Base-by-base conservation (phyloP, 2,329 filamentous ascomycete species). In the Orbilia ellipsospora region DNA sequence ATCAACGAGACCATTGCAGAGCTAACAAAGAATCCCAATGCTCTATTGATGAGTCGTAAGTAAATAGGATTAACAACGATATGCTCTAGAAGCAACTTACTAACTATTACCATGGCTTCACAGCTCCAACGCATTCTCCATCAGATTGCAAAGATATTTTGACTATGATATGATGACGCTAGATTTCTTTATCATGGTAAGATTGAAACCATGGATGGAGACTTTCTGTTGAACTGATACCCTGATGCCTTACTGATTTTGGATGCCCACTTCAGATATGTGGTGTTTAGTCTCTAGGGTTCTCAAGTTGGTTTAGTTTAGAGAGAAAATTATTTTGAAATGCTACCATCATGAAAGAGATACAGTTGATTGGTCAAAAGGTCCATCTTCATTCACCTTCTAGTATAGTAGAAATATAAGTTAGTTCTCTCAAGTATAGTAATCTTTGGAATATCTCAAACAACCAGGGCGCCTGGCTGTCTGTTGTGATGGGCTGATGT, bases 1-100 rank as follows among this genome's bases (percentile, higher is more conserved):
- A 75, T 69, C 26, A 69, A 69, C 40, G 72, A 75, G 23, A 61
- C 64, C 2, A 75, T 75, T 18, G 72, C 59, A 8, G 72, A 75
- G 31, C 18, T 75, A 26, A 75, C 72, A 0, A 64, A 69, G 13
- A 69, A 69, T 23, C 72, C 72, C 4, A 65, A 44, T 20, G 60
- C 72, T 26, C 54, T 74, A 10, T 42, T 74, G 28, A 73, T 66
- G 51, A 63, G 23, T 7, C 15, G 70, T 74, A 50, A 68, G 66
- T 57, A 56, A 18, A 15, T 18, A 5, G 28, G 10, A 45, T 4
- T 45, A 4, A 45, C 13, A 12, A 23, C 5, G n/a, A 10, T 51
- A 18, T 51, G 12, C 2, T 18, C 20, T 4, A 12, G n/a, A 4
- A 7, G 26, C 4, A 8, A 54, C 5, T 57, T 2, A 28, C 20